phyloP scores from a whole-genome alignment of 495 filamentous ascomycete species.

The Tuber melanosporum region DNA sequence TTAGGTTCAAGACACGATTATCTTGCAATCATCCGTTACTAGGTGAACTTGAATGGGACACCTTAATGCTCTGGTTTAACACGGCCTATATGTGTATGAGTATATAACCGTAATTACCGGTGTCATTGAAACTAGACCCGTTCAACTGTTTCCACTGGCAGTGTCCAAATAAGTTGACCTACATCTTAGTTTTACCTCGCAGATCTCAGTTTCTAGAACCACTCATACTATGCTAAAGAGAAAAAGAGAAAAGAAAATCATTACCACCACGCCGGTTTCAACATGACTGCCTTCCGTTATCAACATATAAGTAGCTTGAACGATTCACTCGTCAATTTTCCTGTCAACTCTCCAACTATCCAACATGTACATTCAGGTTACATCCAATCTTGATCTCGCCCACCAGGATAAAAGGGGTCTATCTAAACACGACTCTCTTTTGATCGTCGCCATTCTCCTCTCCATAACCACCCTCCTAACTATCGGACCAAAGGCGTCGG shows the following conservation, averaged over 20 bases:
- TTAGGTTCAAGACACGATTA: not conserved
- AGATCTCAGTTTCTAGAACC: not conserved
- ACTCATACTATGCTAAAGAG: no score
- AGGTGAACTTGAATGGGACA: not conserved
- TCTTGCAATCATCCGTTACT: not conserved
- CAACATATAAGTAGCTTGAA: not conserved
- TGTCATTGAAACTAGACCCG: not conserved
- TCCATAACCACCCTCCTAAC: not conserved
- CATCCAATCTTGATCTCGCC: not conserved
- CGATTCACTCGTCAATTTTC: not conserved
- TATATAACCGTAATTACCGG: not conserved
- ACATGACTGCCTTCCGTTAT: not conserved
- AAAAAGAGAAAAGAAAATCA: not conserved
- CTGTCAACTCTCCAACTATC: not conserved
- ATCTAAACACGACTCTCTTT: not conserved
- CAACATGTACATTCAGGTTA: not conserved
- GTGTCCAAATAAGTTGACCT: not conserved
- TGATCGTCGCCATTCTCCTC: not conserved
- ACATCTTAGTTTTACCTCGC: not conserved
- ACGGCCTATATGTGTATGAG: not conserved
- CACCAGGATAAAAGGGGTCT: not conserved
- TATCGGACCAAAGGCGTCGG: not conserved
- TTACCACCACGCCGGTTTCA: not conserved
- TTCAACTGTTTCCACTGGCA: not conserved
- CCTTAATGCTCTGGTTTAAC: not conserved